Evolutionary conservation across 2,329 filamentous ascomycete genomes (phyloP).

Genomic region (Aaosphaeria pasadenensis): DNA sequence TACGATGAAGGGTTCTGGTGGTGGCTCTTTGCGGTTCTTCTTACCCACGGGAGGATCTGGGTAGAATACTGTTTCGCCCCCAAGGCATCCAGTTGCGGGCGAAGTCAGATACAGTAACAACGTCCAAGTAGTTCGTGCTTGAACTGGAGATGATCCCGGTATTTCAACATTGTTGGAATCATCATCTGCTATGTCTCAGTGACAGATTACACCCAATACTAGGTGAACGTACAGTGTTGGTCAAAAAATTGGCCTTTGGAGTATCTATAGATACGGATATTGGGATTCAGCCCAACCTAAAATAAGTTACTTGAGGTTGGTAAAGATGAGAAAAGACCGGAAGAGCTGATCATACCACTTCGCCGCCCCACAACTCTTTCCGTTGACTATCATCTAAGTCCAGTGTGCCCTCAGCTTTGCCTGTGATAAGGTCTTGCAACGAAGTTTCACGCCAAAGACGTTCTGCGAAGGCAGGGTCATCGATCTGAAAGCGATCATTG

Average conservation of each 20-base stretch:
- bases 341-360: conserved; percentile 46
- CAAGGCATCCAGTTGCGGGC: conserved; percentile 68
- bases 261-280: conserved; percentile 88
- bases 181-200: conserved; percentile 60
- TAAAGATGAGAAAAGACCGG: neutral
- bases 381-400: conserved; percentile 28
- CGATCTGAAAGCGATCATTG: conserved; percentile 84
- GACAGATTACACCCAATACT: neutral
- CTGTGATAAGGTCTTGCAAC: conserved; percentile 58
- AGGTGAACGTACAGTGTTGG: conserved; percentile 70
- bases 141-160: conserved; percentile 33
- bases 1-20: conserved; percentile 65
- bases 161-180: conserved; percentile 74
- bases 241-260: conserved; percentile 85
- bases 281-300: conserved; percentile 73
- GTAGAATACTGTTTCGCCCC: conserved; percentile 92
- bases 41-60: conserved; percentile 56
- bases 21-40: conserved; percentile 36
- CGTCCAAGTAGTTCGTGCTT: conserved; percentile 83
- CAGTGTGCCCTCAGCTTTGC: conserved; percentile 33
- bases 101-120: conserved; percentile 83
- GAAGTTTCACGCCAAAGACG: conserved; percentile 75
- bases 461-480: conserved; percentile 72
- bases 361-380: conserved; percentile 66
- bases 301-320: neutral